Conservation (phyloP, 768 basidiomycete genomes). For the Xerocomus brunneocitrinus region DNA sequence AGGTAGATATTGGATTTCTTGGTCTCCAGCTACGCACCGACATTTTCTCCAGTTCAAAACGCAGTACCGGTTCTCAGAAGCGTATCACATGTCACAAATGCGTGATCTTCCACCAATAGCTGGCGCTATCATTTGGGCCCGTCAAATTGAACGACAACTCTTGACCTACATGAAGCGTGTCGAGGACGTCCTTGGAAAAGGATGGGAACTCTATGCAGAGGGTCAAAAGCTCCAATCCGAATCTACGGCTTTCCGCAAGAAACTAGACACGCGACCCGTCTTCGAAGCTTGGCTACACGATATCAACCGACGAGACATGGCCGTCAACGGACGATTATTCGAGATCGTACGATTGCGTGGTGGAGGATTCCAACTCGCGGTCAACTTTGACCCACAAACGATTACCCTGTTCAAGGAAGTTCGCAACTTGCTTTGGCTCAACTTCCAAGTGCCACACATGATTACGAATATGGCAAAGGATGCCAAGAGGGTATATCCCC, state of each 20-base stretch:
- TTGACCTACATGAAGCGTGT: slow-evolving; percentile 98
- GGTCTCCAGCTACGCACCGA: neutral
- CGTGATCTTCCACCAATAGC: slow-evolving; percentile 98
- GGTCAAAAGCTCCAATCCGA: slow-evolving; percentile 96
- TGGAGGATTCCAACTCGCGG: slow-evolving; percentile 80
- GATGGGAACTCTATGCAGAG: slow-evolving; percentile 99
- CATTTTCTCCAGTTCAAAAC: slow-evolving; percentile 71
- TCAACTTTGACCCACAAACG: slow-evolving; percentile 98
- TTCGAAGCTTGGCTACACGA: slow-evolving; percentile 97
- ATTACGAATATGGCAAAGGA: slow-evolving; percentile 98
- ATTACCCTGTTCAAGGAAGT: slow-evolving; percentile 99
- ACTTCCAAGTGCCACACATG: slow-evolving; percentile 91
- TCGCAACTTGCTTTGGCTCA: slow-evolving; percentile 90
- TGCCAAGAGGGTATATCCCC: slow-evolving; percentile 96
- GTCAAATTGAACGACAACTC: slow-evolving; percentile 97
- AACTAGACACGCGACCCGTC: slow-evolving; percentile 90
- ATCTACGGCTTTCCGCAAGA: slow-evolving; percentile 86
- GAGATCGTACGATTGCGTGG: slow-evolving; percentile 79
- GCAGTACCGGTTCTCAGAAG: slow-evolving; percentile 92
- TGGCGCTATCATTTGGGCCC: slow-evolving; percentile 96
- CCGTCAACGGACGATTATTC: slow-evolving; percentile 86
- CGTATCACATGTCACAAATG: slow-evolving; percentile 98
- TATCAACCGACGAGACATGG: slow-evolving; percentile 89
- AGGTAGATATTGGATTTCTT: slow-evolving; percentile 40
- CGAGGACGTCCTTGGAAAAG: slow-evolving; percentile 95